phyloP scores from a whole-genome alignment of 352 stramenopile genomes.

The Thalassiosira pacifica region DNA sequence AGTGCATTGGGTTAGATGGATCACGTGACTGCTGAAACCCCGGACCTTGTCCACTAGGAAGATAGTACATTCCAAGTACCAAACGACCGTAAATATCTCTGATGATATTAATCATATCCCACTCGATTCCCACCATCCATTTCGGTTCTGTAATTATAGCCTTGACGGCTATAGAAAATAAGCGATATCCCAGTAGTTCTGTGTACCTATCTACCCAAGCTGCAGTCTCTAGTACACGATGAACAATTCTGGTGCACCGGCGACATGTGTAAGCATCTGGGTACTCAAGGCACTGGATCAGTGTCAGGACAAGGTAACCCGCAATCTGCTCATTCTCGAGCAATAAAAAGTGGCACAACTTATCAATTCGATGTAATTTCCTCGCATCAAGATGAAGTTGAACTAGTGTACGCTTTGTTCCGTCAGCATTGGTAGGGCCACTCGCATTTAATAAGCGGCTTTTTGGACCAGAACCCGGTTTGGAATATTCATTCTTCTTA shows the following conservation, averaged over 20 bases:
- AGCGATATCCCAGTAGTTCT: constrained; percentile 75
- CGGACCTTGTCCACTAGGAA: constrained; percentile 81
- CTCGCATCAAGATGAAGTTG: constrained; percentile 79
- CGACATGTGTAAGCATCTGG: constrained; percentile 85
- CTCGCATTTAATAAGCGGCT: constrained; percentile 39
- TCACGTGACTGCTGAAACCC: constrained; percentile 67
- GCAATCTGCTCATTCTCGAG: constrained; percentile 84
- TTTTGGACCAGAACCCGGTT: constrained; percentile 62
- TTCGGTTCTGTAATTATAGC: constrained; percentile 85
- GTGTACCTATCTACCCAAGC: constrained; percentile 83
- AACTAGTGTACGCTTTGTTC: constrained; percentile 69
- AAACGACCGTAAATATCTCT: constrained; percentile 86
- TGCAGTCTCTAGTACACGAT: constrained; percentile 84
- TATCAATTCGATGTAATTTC: constrained; percentile 79
- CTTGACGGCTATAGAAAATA: constrained; percentile 78
- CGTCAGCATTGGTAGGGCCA: constrained; percentile 52
- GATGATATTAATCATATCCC: constrained; percentile 87
- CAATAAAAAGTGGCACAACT: constrained; percentile 83
- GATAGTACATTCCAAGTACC: constrained; percentile 80
- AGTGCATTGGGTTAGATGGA: constrained; percentile 53
- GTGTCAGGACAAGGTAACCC: constrained; percentile 71
- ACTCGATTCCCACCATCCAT: constrained; percentile 88
- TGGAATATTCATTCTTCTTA: constrained; percentile 63
- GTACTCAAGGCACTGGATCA: constrained; percentile 82
- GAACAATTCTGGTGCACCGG: constrained; percentile 81